Percentiles rank a stretch among this genome's conserved stretches.
These are phyloP conservation scores for Daldinia caldariorum DNA, from an alignment of 495 filamentous ascomycete species.

Conservation along the genomic window DNA sequence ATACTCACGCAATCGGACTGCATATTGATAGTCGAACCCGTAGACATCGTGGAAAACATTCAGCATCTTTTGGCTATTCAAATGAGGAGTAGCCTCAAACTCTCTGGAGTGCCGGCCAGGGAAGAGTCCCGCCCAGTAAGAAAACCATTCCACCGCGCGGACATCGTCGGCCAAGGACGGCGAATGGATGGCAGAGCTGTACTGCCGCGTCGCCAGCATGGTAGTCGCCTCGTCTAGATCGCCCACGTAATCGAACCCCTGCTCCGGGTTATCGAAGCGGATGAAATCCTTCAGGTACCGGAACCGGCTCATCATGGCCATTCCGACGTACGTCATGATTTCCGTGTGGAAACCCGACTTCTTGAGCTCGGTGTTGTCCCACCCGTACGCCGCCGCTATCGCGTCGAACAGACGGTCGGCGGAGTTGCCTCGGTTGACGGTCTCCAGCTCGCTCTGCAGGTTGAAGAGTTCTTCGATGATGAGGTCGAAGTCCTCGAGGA, in stretches of 20 bases:
- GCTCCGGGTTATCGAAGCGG: neutral
- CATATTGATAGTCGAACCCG: neutral
- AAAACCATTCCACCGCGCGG: neutral
- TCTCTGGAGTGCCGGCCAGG: neutral
- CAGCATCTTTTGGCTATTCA: neutral
- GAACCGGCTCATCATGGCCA: neutral
- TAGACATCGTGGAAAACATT: neutral
- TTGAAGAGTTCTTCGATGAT: neutral
- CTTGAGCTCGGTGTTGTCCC: neutral
- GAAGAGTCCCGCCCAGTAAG: neutral
- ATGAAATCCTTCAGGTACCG: neutral
- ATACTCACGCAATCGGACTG: neutral
- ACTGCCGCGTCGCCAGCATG: neutral
- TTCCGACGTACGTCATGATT: neutral
- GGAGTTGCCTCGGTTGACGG: neutral
- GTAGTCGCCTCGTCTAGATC: neutral
- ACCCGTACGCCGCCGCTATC: neutral
- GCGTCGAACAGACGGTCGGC: neutral
- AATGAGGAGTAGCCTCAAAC: neutral
- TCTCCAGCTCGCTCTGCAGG: neutral
- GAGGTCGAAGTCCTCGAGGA: neutral
- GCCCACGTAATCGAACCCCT: no score
- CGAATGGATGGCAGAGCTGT: neutral
- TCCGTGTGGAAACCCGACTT: neutral
- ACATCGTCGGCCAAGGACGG: neutral